A percentile compares a stretch with the other conserved stretches of the same genome.
phyloP scores from a whole-genome alignment of 257 asterid genomes.

The Nicotiana benthamiana region DNA sequence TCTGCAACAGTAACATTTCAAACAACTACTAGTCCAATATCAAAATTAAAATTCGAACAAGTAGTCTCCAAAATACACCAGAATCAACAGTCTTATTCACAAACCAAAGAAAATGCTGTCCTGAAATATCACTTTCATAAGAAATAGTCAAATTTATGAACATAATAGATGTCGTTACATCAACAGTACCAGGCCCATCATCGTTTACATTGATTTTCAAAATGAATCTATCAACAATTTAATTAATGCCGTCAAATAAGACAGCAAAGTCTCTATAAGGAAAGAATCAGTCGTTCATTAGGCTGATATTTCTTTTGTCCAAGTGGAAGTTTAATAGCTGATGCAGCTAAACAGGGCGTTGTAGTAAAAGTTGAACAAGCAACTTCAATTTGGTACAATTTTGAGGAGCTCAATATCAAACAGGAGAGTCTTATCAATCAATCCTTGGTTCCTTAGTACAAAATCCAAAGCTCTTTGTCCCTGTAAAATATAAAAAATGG shows the following conservation, averaged over 20 bases:
- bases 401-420: slow-evolving; percentile 89
- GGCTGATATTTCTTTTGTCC: neutral
- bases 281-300: neutral
- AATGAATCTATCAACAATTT: neutral
- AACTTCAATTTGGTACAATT: slow-evolving; percentile 52
- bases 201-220: neutral
- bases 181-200: neutral
- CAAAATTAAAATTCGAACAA: too few species aligned
- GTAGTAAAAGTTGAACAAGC: neutral
- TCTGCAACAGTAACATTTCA: neutral
- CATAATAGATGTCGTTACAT: neutral
- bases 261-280: neutral
- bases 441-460: slow-evolving; percentile 88
- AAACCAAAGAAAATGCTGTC: neutral
- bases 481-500: slow-evolving; percentile 29
- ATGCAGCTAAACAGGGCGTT: neutral
- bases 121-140: neutral
- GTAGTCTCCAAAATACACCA: neutral
- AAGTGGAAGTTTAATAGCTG: neutral
- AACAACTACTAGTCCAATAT: neutral
- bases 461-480: slow-evolving; percentile 96
- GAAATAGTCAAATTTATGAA: neutral
- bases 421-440: slow-evolving; percentile 90
- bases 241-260: neutral
- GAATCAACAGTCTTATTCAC: neutral